Base-by-base conservation (phyloP, 345 rosid genomes). In the Iberis pinnata region DNA sequence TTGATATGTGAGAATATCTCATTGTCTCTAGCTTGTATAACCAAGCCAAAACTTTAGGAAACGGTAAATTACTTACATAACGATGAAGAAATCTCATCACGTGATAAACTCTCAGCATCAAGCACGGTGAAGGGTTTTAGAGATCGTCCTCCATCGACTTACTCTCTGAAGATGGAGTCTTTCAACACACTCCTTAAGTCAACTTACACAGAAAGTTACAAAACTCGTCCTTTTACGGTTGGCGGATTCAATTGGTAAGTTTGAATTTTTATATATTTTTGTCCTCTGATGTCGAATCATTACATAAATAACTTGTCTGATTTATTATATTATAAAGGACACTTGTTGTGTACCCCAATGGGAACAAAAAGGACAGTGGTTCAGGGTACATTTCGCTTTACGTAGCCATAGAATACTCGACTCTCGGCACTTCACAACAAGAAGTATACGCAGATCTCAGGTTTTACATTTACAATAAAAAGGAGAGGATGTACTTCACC, bases 391-490 rank as follows among this genome's bases (percentile, higher is more conserved):
- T 49, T 49, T 49, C 54, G 5, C 26, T 49, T 15, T 49, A 49
- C 24, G 40, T 56, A 13, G 27, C 8, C 2, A 42, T 56, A 16
- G 41, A 56, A 39, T 17, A 8, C 17, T 40, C 49, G 12, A 41
- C 37, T n/a, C 16, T 17, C 29, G 8, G 2, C 5, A 4, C 49
- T 12, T 2, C 39, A 7, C 31, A 29, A 4, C 29, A 41, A 8
- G 49, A 29, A 26, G 60, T 56, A 27, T 31, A 29, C 39, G 60
- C 49, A 6, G 60, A 56, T 31, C 49, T 56, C 39, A 42, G 38
- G 39, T 56, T 43, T 29, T 56, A 41, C 39, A 31, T 56, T 49
- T 56, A 7, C 31, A 56, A 56, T 41, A 42, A 44, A 9, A 41
- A 41, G 3, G 49, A 56, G 49, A 42, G 19, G 9, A 43, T 42